Base-by-base conservation (phyloP, 352 stramenopile genomes). In the Pythium sukuiense region DNA sequence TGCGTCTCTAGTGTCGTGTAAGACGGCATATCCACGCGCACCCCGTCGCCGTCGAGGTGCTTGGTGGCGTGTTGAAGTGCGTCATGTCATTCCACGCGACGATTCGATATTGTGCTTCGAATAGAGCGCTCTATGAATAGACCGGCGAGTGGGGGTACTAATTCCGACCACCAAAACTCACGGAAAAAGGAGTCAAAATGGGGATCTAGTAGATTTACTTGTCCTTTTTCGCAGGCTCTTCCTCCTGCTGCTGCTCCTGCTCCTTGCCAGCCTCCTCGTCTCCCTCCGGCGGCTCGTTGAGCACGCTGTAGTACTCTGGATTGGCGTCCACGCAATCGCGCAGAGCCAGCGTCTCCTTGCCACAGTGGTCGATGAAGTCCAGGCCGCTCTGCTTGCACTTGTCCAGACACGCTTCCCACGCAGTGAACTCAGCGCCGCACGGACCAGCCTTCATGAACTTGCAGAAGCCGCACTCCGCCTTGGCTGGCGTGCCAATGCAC, bases 401-500 rank as follows among this genome's bases (percentile, higher is more conserved):
- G 66, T 95, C 81, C 11, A 96, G 74, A 72, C 88, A 96, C 37
- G 80, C 73, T 68, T 96, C 86, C 88, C 88, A 96, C 32, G 81
- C 76, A 43, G 77, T 83, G 67, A 96, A 96, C 69, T 91, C 72
- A 32, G 70, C 70, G 50, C 85, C 87, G 61, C 88, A 96, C 55
- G 88, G 88, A 0, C 88, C 88, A 26, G 85, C 86, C 74, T 95
- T 95, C 87, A 96, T 96, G 70, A 96, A 96, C 72, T 93, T 92
- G 72, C 88, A 96, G 63, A 94, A 96, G 60, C 87, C 87, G 61
- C 88, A 96, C 74, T 96, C 88, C 35, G 85, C 73, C 68, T 96
- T 93, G 49, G 74, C 60, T 9, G 53, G 32, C n/a, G 66, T 74
- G 1, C 69, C 69, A n/a, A 69, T 41, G 61, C 86, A 95, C 60